Evolutionary conservation across 306 rosid genomes (phyloP).

Genomic region (Malus sieversii): DNA sequence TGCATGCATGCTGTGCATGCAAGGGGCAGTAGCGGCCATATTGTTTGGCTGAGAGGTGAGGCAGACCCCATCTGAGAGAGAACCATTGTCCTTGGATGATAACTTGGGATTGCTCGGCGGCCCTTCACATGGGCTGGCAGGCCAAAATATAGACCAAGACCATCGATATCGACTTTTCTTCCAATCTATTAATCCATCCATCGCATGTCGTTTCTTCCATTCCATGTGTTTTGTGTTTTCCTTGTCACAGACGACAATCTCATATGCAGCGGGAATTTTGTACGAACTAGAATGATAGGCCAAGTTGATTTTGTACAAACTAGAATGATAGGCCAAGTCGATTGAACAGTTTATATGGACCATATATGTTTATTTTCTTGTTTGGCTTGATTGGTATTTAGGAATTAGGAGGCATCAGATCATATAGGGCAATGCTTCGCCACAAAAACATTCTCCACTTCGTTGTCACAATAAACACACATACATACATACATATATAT

Average conservation of each 20-base stretch:
- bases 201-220: neutral
- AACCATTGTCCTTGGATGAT: constrained; percentile 6
- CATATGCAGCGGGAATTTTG: constrained; percentile 46
- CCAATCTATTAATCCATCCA: neutral
- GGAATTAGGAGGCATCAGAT: neutral
- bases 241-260: constrained; percentile 28
- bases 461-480: neutral
- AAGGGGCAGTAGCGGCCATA: constrained; percentile 18
- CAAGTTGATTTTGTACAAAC: constrained; percentile 10
- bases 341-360: neutral
- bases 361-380: constrained; percentile 8
- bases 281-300: constrained; percentile 5
- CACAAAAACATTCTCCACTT: constrained; percentile 37
- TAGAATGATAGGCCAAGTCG: constrained; percentile 8
- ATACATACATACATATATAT: too few relatives aligned
- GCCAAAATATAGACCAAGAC: constrained; percentile 28
- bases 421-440: neutral
- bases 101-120: neutral
- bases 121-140: constrained; percentile 39
- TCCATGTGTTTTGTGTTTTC: constrained; percentile 26
- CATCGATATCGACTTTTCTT: constrained; percentile 33
- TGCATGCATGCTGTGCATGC: neutral
- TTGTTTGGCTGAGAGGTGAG: constrained; percentile 26
- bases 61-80: constrained; percentile 23
- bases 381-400: constrained; percentile 8